Conservation (phyloP, 768 basidiomycete genomes). For the Leccinum variicolor region DNA sequence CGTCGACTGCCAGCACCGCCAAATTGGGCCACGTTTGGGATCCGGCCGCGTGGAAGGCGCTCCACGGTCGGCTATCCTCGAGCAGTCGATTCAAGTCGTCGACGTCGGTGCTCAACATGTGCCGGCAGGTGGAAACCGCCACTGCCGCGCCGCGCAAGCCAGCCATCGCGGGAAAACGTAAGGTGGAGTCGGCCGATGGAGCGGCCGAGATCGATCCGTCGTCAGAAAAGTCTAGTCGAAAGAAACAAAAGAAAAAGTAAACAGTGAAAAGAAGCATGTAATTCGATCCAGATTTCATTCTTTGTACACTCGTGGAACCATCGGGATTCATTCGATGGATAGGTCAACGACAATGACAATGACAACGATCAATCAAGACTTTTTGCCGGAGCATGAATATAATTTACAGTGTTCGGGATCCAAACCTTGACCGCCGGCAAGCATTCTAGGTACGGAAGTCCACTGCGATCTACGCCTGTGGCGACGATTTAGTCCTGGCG, state of each 20-base stretch:
- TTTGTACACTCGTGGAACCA: neutral
- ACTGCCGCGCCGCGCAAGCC: slow-evolving; percentile 7
- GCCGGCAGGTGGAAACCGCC: slow-evolving; percentile 54
- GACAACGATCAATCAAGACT: neutral
- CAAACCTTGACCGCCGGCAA: neutral
- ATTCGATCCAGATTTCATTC: neutral
- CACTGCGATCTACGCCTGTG: slow-evolving; percentile 6
- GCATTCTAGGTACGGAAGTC: neutral
- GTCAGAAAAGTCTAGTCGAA: slow-evolving; percentile 40
- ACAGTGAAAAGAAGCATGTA: slow-evolving; percentile 9
- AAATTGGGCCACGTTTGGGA: slow-evolving; percentile 49
- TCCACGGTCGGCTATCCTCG: slow-evolving; percentile 44
- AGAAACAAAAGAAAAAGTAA: slow-evolving; percentile 43
- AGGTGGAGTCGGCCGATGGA: slow-evolving; percentile 29
- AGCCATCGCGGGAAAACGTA: slow-evolving; percentile 34
- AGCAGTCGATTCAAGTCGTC: slow-evolving; percentile 64
- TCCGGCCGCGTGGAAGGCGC: slow-evolving; percentile 48
- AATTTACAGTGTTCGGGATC: neutral
- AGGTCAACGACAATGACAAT: no score
- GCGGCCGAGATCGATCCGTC: slow-evolving; percentile 26
- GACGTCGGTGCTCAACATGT: slow-evolving; percentile 55
- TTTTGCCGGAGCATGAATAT: neutral
- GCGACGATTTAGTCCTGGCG: slow-evolving; percentile 8
- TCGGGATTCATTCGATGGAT: neutral
- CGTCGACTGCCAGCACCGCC: slow-evolving; percentile 18